Conservation (phyloP, 352 stramenopile genomes). For the Pythium vanterpoolii region DNA sequence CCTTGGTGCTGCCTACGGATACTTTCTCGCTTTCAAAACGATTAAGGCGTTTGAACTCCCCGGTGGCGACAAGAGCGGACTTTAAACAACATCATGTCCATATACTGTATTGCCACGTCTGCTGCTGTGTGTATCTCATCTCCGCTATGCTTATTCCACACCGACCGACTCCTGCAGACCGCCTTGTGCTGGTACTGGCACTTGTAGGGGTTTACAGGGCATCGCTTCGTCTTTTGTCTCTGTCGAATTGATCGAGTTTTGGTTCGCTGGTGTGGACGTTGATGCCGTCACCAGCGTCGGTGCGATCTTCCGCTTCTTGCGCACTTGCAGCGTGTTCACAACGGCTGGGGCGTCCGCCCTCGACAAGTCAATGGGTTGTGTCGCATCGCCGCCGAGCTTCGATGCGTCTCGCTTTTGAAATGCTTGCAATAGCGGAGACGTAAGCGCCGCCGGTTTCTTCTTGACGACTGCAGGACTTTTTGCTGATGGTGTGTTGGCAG, state of each 20-base stretch:
- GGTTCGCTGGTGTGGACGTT: background rate
- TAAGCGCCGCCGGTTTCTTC: slow-evolving; percentile 22
- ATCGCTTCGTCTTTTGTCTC: background rate
- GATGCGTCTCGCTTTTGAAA: slow-evolving; percentile 24
- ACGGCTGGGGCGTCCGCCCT: slow-evolving; percentile 10
- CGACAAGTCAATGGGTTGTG: slow-evolving; percentile 15
- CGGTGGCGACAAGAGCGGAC: slow-evolving; percentile 44
- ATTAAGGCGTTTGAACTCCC: slow-evolving; percentile 88
- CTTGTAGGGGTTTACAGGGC: background rate
- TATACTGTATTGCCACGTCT: background rate
- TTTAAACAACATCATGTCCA: slow-evolving; percentile 25
- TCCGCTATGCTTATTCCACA: slow-evolving; percentile 2
- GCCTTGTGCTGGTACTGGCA: background rate
- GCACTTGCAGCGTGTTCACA: slow-evolving; percentile 72
- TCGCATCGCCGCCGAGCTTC: slow-evolving; percentile 9
- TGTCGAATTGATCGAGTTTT: slow-evolving; percentile 21
- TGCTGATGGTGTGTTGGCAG: background rate
- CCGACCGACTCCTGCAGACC: background rate
- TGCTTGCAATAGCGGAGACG: slow-evolving; percentile 18
- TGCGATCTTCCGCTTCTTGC: slow-evolving; percentile 81
- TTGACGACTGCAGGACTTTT: slow-evolving; percentile 23
- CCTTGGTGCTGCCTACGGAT: slow-evolving; percentile 70
- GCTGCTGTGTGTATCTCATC: background rate
- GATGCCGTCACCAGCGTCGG: slow-evolving; percentile 35
- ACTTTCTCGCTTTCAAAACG: slow-evolving; percentile 85